Conservation (phyloP, 345 rosid genomes). For the Salix arbutifolia region DNA sequence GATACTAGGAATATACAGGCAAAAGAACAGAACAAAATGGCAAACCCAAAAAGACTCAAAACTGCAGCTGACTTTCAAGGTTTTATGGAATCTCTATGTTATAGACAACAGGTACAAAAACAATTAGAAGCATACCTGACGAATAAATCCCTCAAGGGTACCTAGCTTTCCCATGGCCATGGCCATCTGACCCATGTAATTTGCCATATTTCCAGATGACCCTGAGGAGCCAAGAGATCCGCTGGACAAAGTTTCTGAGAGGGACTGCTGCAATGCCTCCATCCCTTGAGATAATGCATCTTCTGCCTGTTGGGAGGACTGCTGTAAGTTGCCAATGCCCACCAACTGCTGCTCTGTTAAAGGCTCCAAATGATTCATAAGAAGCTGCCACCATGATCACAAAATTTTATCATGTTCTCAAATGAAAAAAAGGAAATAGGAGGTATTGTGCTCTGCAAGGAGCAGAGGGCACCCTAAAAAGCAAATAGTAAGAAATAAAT, state of each 20-base stretch:
- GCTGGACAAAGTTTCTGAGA: conserved; percentile 83
- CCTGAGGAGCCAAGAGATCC: conserved; percentile 86
- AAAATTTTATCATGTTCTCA: neutral
- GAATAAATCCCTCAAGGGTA: conserved; percentile 93
- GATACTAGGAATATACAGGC: neutral
- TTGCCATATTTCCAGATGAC: conserved; percentile 81
- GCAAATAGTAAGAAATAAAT: neutral
- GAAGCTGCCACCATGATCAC: conserved; percentile 54
- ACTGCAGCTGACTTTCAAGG: neutral
- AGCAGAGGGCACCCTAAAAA: neutral
- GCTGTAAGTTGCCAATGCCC: conserved; percentile 79
- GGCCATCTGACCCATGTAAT: conserved; percentile 99
- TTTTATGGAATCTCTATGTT: neutral
- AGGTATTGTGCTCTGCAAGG: neutral
- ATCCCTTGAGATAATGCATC: conserved; percentile 99
- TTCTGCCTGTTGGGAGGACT: conserved; percentile 97
- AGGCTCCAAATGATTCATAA: conserved; percentile 85
- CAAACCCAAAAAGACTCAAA: neutral
- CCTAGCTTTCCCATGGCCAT: conserved; percentile 99
- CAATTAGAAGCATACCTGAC: conserved; percentile 54
- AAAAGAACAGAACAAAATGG: neutral
- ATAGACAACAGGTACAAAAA: neutral
- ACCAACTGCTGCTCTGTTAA: conserved; percentile 86
- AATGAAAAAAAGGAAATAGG: neutral
- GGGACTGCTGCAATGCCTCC: conserved; percentile 95